Percentiles rank a stretch among this genome's conserved stretches.
Evolutionary conservation across 108 stramenopile genomes (phyloP).

Genomic region (Cyclotella sp.): DNA sequence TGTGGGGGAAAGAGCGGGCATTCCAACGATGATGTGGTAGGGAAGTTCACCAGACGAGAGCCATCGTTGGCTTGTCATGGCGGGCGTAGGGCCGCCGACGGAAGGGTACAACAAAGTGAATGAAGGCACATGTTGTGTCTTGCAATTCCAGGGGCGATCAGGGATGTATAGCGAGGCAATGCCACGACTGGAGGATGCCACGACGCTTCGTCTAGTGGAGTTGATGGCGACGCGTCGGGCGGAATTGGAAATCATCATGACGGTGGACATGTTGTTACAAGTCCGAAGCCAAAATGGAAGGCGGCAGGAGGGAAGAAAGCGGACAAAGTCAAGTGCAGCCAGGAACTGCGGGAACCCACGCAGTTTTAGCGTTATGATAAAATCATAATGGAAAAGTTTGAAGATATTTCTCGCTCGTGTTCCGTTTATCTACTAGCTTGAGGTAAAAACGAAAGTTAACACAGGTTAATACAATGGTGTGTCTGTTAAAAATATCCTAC

Average conservation of each 20-base stretch:
- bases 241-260: constrained; percentile 27
- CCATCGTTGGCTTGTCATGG: constrained; percentile 2
- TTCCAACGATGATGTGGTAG: constrained; percentile 66
- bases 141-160: neutral
- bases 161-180: neutral
- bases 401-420: neutral
- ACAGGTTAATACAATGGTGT: too few species aligned
- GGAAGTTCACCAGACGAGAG: constrained; percentile 37
- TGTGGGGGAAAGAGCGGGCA: constrained; percentile 97
- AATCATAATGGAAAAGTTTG: neutral
- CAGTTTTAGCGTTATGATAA: neutral
- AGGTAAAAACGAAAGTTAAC: too few species aligned
- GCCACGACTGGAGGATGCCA: constrained; percentile 6
- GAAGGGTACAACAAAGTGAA: neutral
- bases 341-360: too few species aligned
- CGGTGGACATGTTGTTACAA: neutral
- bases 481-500: too few species aligned
- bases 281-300: neutral
- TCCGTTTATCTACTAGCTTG: too few species aligned
- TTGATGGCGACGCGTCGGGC: constrained; percentile 9
- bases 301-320: neutral
- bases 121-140: constrained; percentile 8
- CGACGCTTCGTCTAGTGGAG: neutral
- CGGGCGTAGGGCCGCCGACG: neutral
- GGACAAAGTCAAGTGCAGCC: too few species aligned